These are phyloP conservation scores for Zygoascus meyerae DNA, from an alignment of 1,139 yeast species.

Conservation along the genomic window DNA sequence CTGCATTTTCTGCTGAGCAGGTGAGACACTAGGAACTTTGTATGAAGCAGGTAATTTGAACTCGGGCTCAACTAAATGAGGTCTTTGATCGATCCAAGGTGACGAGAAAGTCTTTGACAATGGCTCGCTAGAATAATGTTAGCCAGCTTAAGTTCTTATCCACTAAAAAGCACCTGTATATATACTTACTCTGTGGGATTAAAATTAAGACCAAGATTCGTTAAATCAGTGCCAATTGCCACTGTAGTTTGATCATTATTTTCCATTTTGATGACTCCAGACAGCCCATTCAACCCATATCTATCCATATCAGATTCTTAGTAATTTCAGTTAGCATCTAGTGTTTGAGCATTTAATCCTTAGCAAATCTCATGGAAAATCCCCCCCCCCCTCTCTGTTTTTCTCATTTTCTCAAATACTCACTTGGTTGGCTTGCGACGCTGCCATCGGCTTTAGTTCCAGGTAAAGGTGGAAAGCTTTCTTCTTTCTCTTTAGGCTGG, in stretches of 20 bases:
- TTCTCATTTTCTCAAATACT: background rate
- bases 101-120: conserved; percentile 73
- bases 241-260: conserved; percentile 59
- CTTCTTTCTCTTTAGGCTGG: too few relatives aligned
- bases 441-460: background rate
- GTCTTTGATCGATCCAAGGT: conserved; percentile 91
- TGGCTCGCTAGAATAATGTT: conserved; percentile 35
- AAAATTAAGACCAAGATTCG: conserved; percentile 66
- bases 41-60: conserved; percentile 58
- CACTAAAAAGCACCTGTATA: background rate
- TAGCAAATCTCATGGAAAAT: too few relatives aligned
- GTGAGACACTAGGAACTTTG: conserved; percentile 46
- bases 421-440: background rate
- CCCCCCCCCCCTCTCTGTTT: background rate
- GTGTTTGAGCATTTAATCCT: background rate
- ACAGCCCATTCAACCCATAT: conserved; percentile 72
- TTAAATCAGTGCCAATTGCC: conserved; percentile 80
- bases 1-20: conserved; percentile 64
- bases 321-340: background rate
- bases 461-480: background rate
- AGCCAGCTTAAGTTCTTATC: background rate
- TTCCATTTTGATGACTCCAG: conserved; percentile 64
- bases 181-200: conserved; percentile 30
- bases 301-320: conserved; percentile 26
- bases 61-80: conserved; percentile 86